A percentile compares a stretch with the other conserved stretches of the same genome.
Evolutionary conservation across 352 stramenopile species (phyloP).

Genomic region (Blastocystis sp.): DNA sequence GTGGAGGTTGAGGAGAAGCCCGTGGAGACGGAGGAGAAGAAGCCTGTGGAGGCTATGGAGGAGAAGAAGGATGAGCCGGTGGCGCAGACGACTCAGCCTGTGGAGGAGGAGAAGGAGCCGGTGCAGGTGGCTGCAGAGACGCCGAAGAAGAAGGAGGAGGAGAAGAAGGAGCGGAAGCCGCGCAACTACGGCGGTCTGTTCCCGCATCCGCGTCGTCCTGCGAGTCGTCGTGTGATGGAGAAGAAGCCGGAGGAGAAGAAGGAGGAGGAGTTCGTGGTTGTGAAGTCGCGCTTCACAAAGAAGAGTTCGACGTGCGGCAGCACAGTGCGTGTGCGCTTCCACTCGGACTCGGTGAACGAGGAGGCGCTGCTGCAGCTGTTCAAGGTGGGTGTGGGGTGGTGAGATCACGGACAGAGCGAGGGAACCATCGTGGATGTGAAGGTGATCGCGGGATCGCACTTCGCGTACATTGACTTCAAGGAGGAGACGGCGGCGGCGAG

Average conservation of each 20-base stretch:
- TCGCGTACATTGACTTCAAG: conserved; percentile 13
- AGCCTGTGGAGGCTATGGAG: background rate
- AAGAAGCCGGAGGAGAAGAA: background rate
- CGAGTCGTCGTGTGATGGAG: background rate
- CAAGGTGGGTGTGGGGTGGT: background rate
- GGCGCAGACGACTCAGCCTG: background rate
- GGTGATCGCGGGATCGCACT: background rate
- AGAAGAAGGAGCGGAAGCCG: background rate
- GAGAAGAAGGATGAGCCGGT: background rate
- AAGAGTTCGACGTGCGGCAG: background rate
- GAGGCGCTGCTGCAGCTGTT: conserved; percentile 20
- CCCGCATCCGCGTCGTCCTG: background rate
- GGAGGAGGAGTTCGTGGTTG: conserved; percentile 23
- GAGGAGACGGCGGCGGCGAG: background rate
- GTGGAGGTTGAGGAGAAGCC: background rate
- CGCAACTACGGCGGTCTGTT: background rate
- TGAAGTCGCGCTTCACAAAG: conserved; percentile 45
- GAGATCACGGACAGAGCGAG: background rate
- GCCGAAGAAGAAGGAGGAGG: background rate
- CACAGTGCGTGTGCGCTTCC: background rate
- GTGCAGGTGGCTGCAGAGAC: background rate
- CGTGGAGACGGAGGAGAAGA: background rate
- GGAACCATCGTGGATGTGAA: conserved; percentile 20
- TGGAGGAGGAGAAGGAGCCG: background rate
- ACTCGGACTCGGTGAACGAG: background rate